These are phyloP conservation scores for Lasiodiplodia sp. DNA, from an alignment of 2,329 filamentous ascomycete species.

Conservation along the genomic window DNA sequence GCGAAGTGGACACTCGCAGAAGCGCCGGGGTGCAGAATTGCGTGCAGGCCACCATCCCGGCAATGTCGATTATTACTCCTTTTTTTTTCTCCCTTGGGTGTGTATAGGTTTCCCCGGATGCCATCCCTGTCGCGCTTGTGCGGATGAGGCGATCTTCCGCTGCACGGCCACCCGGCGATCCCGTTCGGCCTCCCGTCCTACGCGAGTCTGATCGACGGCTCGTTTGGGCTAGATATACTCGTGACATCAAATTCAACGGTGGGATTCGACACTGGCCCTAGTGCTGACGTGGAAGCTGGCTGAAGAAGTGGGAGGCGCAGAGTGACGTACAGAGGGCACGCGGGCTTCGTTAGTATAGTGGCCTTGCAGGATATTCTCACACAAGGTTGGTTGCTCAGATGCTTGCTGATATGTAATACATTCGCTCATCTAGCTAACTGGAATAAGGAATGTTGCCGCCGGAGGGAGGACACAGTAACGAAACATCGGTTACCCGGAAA, in stretches of 20 bases:
- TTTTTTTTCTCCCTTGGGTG: not conserved
- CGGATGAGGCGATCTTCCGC: not conserved
- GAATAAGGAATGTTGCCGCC: not conserved
- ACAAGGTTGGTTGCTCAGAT: not conserved
- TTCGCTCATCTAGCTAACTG: not conserved
- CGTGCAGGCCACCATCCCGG: not conserved
- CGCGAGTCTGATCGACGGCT: not conserved
- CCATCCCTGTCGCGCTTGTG: not conserved
- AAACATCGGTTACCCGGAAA: not conserved
- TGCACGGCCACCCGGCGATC: not conserved
- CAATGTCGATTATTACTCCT: no score
- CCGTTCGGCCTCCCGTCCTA: not conserved
- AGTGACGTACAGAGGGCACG: not conserved
- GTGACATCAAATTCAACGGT: not conserved
- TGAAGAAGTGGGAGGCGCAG: not conserved
- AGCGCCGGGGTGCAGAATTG: not conserved
- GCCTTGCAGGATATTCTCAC: not conserved
- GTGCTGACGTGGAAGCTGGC: not conserved
- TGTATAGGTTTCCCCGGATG: not conserved
- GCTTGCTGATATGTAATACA: not conserved
- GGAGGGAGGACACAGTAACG: not conserved
- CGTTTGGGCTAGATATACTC: not conserved
- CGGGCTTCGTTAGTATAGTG: not conserved
- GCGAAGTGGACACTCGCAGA: not conserved
- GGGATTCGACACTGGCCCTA: not conserved